Base-by-base conservation (phyloP, 139 green algal species). In the Chlamydomonas schloesseri region DNA sequence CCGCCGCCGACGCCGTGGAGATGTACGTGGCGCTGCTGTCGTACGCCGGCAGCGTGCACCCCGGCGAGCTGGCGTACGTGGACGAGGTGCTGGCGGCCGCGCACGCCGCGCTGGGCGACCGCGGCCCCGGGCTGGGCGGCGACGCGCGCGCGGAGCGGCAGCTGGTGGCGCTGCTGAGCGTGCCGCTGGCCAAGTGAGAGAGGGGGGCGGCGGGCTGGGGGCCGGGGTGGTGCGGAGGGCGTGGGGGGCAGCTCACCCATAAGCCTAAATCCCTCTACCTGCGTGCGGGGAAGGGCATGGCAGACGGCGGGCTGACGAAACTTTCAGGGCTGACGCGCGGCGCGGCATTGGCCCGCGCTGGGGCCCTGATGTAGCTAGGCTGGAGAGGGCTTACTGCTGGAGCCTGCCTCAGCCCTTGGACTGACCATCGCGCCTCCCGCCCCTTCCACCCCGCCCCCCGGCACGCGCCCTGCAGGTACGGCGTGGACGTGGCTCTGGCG, bases 11-110 rank as follows among this genome's bases (percentile, higher is more conserved):
- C 46, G 50, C 73, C 31, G 94, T 97, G 47, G 93, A 96, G 53
- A 96, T 99, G 89, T 96, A 97, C 88, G 91, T 92, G 14, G 95
- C 96, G 18, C 89, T 99, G 60, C 88, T 98, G 88, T 83, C 87
- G 46, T 99, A 99, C 89, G 94, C 93, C 0, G 93, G 76, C 24
- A 83, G 78, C 65, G 91, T 94, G 46, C 88, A 92, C 84, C 91
- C 91, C 1, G 88, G 91, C 58, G 75, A 79, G 47, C 73, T 92
- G 72, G 84, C 83, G 11, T 91, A 93, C 50, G 88, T 92, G 20
- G 91, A 94, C 80, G 76, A 90, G 89, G 89, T 92, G 67, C 86
- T 93, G 81, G 84, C 84, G 36, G 87, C 84, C 33, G 88, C 87
- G 10, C 57, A 88, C 65, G 29, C 28, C 24, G 80, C 88, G 18